Evolutionary conservation across 2,329 filamentous ascomycete genomes (phyloP), one percentile per base, ranked within the genome.

Genomic region (Graphium sp.): DNA sequence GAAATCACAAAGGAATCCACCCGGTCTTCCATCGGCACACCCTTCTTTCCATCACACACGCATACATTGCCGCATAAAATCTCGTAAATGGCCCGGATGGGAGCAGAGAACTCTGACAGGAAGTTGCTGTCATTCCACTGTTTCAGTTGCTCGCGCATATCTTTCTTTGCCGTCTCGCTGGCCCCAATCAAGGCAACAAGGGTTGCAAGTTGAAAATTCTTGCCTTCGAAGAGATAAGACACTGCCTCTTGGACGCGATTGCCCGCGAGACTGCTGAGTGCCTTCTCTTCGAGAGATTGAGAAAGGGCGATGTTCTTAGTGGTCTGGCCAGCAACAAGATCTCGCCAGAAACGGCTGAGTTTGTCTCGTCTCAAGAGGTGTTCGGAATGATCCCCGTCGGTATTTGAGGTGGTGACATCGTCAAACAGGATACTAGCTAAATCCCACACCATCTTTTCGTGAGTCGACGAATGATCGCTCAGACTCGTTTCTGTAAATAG

Each of bases 381-480:
- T 5, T 47, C 41, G 1, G 50, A 43, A 8, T 55, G 40, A 1
- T 61, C 55, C 3, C 49, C 33, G 3, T 56, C 50, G n/a, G n/a
- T n/a, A n/a, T n/a, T n/a, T n/a, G n/a, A n/a, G 18, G 63, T 45
- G 11, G 55, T 55, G 8, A 71, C 36, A n/a, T 73, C 60, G 38
- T 93, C 84, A 43, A 93, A 98, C 4, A 98, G 63, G 21, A 94
- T 74, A 32, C 80, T 79, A 2, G 82, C 76, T 20, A 98, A 60
- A 35, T 82, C 68, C 89, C 91, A 98, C 1, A 89, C 72, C 10
- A 72, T 60, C 42, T 73, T 70, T 50, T 91, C 82, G 32, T 82
- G 69, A 13, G 56, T 49, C 30, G 50, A 58, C 14, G 58, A 59
- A 11, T 56, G 52, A 37, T 56, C 49, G 13, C 46, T 53, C 39